Base-by-base conservation (phyloP, 176 grass and related monocot species). In the Oryza longistaminata region DNA sequence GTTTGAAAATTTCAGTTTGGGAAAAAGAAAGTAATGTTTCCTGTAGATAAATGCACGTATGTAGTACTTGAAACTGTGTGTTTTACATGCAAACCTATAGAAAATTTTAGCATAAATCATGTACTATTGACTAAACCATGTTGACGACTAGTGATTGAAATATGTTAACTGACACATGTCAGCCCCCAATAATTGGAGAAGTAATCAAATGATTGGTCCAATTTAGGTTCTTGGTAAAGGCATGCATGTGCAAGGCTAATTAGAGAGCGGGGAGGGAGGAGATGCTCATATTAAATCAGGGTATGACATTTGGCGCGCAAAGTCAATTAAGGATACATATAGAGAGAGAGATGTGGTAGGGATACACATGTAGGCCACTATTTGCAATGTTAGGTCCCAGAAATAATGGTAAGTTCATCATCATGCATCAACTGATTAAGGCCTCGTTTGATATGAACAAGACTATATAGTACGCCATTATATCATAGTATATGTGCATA, bases 221-320 rank as follows among this genome's bases (percentile, higher is more conserved):
- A 3, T 3, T 76, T 55, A 40, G 48, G 12, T 1, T 34, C 53
- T 10, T 26, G 27, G 83, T 79, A 3, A n/a, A 60, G 11, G 58
- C 49, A 60, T 9, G 66, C 77, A 45, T 87, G 33, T 87, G 85
- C 77, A 52, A 31, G 31, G 65, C 70, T 35, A 26, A 67, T 52
- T 64, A 66, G 45, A 52, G 55, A 17, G 46, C 4, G 2, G 17
- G 42, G 46, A 2, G 3, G 17, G 42, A 39, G 37, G 1, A 22
- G 3, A 3, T 1, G 33, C 8, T 62, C 3, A 2, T 17, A 35
- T 49, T 64, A 43, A 61, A 58, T 39, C 10, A 16, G 35, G 46
- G 17, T 9, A 58, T 25, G 75, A 64, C 66, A 71, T 64, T 48
- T 64, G 50, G 66, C 52, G 52, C 75, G 66, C 52, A 50, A 79